phyloP scores from a whole-genome alignment of 2,329 filamentous ascomycete species.

The Fusarium abutilonis region DNA sequence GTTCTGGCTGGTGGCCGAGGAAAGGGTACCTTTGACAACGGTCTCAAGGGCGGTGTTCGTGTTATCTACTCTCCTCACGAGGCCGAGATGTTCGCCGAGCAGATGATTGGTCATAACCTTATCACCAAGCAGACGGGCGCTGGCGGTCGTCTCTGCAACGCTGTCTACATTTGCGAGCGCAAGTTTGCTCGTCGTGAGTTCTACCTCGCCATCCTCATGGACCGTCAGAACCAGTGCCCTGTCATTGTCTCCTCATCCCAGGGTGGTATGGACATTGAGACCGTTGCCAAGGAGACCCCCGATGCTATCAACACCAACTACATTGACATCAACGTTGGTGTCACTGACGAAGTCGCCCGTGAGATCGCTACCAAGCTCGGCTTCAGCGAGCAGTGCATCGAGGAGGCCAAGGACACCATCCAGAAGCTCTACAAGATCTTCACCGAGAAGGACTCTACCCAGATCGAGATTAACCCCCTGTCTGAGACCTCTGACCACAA shows the following conservation, averaged over 20 bases:
- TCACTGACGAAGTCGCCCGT: constrained; percentile 93
- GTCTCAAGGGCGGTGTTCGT: constrained; percentile 97
- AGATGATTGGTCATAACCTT: constrained; percentile 99
- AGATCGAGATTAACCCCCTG: constrained; percentile 99
- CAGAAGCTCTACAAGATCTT: constrained; percentile 99
- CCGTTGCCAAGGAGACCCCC: constrained; percentile 96
- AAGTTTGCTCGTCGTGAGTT: constrained; percentile 99
- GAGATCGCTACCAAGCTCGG: constrained; percentile 91
- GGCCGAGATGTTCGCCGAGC: constrained; percentile 96
- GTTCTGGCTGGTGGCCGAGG: constrained; percentile 97
- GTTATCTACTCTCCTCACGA: constrained; percentile 98
- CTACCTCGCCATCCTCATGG: constrained; percentile 99
- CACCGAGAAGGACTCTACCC: constrained; percentile 96
- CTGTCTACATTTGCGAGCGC: constrained; percentile 99
- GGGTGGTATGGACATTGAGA: constrained; percentile 99
- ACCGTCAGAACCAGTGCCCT: constrained; percentile 87
- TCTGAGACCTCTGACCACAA: constrained; percentile 98
- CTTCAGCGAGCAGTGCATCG: constrained; percentile 97
- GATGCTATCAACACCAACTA: constrained; percentile 94
- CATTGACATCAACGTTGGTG: constrained; percentile 92
- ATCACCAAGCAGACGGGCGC: constrained; percentile 99
- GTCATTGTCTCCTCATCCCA: constrained; percentile 98
- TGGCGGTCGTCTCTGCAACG: constrained; percentile 90
- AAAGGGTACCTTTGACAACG: constrained; percentile 98
- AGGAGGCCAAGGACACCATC: constrained; percentile 94